phyloP scores from a whole-genome alignment of 2,329 filamentous ascomycete species.

The Huntiella decipiens region DNA sequence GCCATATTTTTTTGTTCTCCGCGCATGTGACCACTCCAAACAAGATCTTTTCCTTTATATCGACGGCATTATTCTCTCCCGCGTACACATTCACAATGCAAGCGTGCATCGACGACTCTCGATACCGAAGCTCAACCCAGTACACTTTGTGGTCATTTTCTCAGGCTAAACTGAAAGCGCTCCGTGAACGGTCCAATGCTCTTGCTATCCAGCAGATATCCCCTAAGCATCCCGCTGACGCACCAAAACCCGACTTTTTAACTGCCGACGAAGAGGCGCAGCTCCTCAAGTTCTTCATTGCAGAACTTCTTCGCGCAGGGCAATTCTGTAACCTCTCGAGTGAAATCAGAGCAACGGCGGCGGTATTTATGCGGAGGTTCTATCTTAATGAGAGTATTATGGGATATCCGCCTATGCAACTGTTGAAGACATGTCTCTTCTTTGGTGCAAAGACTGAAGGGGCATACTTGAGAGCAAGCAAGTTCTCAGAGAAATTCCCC shows the following conservation, averaged over 20 bases:
- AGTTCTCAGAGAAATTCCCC: conserved; percentile 51
- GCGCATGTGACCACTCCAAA: background rate
- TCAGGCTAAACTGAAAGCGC: conserved; percentile 45
- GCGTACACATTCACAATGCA: background rate
- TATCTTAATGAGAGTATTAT: conserved; percentile 91
- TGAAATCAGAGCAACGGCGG: conserved; percentile 43
- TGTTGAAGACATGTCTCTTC: conserved; percentile 80
- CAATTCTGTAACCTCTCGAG: conserved; percentile 23
- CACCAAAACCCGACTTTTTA: conserved; percentile 46
- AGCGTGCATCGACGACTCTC: conserved; percentile 49
- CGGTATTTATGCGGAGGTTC: conserved; percentile 82
- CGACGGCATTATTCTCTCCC: background rate
- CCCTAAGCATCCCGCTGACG: conserved; percentile 22
- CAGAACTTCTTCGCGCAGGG: conserved; percentile 37
- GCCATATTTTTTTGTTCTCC: background rate
- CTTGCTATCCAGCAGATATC: conserved; percentile 47
- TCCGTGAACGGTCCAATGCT: conserved; percentile 62
- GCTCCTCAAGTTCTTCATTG: conserved; percentile 60
- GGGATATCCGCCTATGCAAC: conserved; percentile 82
- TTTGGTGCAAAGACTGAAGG: conserved; percentile 88
- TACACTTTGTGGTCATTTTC: conserved; percentile 89
- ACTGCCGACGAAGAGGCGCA: conserved; percentile 66
- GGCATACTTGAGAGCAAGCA: conserved; percentile 44
- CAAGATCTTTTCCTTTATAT: too few relatives aligned
- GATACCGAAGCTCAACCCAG: conserved; percentile 80